A percentile compares a stretch with the other conserved stretches of the same genome.
phyloP scores from a whole-genome alignment of 2,329 filamentous ascomycete genomes.

The Lecanicillium sp. region DNA sequence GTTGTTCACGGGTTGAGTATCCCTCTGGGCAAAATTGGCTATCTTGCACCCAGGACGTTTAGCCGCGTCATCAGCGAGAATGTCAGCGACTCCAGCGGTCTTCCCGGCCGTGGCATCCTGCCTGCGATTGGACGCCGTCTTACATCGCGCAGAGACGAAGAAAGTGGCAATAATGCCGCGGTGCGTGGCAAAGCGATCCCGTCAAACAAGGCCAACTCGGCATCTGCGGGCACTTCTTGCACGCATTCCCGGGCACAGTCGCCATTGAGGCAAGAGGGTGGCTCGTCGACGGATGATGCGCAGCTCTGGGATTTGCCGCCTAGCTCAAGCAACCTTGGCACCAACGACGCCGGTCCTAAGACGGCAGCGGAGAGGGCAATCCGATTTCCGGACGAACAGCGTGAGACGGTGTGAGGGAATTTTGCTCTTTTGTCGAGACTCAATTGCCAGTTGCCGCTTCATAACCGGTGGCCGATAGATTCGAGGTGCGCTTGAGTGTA shows the following conservation, averaged over 20 bases:
- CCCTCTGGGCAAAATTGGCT: conserved; percentile 60
- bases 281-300: neutral
- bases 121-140: conserved; percentile 7
- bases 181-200: conserved; percentile 1
- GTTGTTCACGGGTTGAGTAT: conserved; percentile 80
- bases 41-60: conserved; percentile 56
- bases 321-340: neutral
- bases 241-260: neutral
- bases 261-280: neutral
- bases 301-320: neutral
- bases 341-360: neutral
- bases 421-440: neutral
- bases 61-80: conserved; percentile 14
- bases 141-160: conserved; percentile 4
- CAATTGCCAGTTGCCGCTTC: neutral
- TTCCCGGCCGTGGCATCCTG: neutral
- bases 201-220: neutral
- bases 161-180: neutral
- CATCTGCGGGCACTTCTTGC: neutral
- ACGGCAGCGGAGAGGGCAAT: conserved; percentile 4
- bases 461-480: neutral
- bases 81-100: conserved; percentile 3
- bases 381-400: conserved; percentile 8
- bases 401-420: neutral
- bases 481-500: no score